Evolutionary conservation across 768 basidiomycete genomes (phyloP).

Genomic region (Suillus americanus): DNA sequence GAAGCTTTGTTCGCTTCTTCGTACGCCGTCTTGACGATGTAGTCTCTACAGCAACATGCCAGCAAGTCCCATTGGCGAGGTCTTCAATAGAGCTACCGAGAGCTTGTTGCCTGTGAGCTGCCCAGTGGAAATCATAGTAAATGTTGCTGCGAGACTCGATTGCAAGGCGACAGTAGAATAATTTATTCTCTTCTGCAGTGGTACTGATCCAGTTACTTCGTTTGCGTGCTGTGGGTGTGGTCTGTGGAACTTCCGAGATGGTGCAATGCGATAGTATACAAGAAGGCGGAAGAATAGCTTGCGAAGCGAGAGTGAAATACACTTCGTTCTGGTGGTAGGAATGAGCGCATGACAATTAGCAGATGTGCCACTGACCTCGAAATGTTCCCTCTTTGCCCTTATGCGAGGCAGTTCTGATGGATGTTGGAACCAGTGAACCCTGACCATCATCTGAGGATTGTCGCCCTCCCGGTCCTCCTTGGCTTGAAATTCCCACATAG

Average conservation of each 20-base stretch:
- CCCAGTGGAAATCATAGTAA: conserved; percentile 66
- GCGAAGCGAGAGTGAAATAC: conserved; percentile 58
- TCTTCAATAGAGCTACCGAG: conserved; percentile 28
- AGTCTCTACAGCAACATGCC: conserved; percentile 42
- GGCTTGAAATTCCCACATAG: conserved; percentile 59
- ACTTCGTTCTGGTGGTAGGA: conserved; percentile 61
- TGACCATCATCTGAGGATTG: conserved; percentile 48
- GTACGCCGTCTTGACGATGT: conserved; percentile 8
- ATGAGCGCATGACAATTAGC: background rate
- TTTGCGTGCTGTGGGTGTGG: conserved; percentile 13
- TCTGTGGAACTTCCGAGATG: conserved; percentile 33
- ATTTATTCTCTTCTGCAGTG: conserved; percentile 19
- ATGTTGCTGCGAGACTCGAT: conserved; percentile 58
- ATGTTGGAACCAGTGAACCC: conserved; percentile 76
- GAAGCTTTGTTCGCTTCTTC: conserved; percentile 20
- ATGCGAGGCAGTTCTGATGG: conserved; percentile 61
- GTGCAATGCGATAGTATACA: conserved; percentile 53
- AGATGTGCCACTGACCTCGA: conserved; percentile 44
- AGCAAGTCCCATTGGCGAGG: conserved; percentile 39
- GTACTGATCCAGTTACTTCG: conserved; percentile 22
- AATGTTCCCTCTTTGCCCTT: conserved; percentile 59
- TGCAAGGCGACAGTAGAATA: conserved; percentile 59
- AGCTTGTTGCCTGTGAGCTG: conserved; percentile 42
- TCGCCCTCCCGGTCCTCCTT: conserved; percentile 32
- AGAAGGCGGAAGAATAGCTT: conserved; percentile 49